Evolutionary conservation across 2,329 filamentous ascomycete species (phyloP), one percentile per base, ranked within the genome.

Genomic region (Parascedosporium putredinis): DNA sequence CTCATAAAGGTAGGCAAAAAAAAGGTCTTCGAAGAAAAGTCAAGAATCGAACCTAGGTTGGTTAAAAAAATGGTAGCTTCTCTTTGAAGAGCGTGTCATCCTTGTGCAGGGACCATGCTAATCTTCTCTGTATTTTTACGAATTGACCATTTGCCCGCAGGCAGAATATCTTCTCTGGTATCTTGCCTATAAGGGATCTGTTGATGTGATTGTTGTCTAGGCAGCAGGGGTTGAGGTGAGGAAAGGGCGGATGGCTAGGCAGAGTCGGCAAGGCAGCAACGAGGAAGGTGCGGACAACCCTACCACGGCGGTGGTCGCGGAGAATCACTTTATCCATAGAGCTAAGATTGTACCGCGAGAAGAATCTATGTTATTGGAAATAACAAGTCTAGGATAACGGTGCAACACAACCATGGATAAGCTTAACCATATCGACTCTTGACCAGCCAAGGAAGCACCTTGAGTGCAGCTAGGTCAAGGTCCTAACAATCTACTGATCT

Each of bases 1-100:
- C 18, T 14, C 2, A 34, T 34, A 23, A 42, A 42, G 10, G 10
- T 4, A 12, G 36, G 22, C 14, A 16, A 45, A 18, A 3, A 29
- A 45, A 45, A 27, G 25, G 44, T 22, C 24, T 23, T 16, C 38
- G 6, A 36, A 25, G 36, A 24, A 25, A 34, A 18, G 7, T 20
- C 20, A n/a, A 24, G 45, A 16, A 23, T 47, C 45, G 45, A 47
- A 47, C 29, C 5, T 20, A 8, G 14, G 4, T 10, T 10, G 3
- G 25, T 10, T 16, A 18, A 42, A 42, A 42, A 42, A 42, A 20
- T 3, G 20, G 38, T 73, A 76, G 78, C 74, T 77, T 81, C 79
- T 83, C 81, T 84, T 83, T 78, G 78, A 79, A 77, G 74, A 83
- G 80, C 81, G 81, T 87, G 84, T 88, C 85, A 88, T 88, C 85